Evolutionary conservation across 768 basidiomycete species (phyloP), one percentile per base, ranked within the genome.

Genomic region (Russula griseocarnosa): DNA sequence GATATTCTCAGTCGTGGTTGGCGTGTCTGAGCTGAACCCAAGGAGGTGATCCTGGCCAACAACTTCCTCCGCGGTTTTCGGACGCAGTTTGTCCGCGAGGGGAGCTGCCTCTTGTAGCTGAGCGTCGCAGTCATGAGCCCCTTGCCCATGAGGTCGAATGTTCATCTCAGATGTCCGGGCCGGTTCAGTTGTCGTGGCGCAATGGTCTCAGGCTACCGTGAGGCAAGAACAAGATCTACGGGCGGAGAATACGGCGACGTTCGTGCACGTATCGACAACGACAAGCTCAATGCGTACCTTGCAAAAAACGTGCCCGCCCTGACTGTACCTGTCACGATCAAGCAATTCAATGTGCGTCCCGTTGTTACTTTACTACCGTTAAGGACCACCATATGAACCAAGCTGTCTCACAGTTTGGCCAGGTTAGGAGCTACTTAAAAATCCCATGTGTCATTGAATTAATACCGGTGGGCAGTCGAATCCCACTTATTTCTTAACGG

Each of bases 401-500:
- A 28, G 38, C 58, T 26, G 24, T 26, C n/a, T 28, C 26, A 62
- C 5, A 94, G 92, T 94, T 90, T 75, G 93, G 92, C 51, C 93
- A 94, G 85, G 93, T 92, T 74, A 71, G 79, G 49, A 18, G 18
- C 14, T 24, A 32, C 8, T 30, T 11, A 1, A 32, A 32, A n/a
- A n/a, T n/a, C n/a, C 28, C 6, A 36, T 28, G 34, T 18, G 24
- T 32, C 47, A 22, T 30, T 32, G 47, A 5, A 61, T 53, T 3
- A 58, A 22, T 3, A 11, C 42, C 34, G 32, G 16, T 13, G 54
- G 38, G 5, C 73, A 94, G 91, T 94, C 93, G 9, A 99, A 99
- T 71, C 96, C 96, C 0, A 98, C 96, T 0, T 99, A 98, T 74
- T 90, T 98, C 76, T 75, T 99, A 55, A 90, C 85, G 6, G 92